phyloP scores from a whole-genome alignment of 1,284 basidiomycete species.

The Puccinia novopanici region DNA sequence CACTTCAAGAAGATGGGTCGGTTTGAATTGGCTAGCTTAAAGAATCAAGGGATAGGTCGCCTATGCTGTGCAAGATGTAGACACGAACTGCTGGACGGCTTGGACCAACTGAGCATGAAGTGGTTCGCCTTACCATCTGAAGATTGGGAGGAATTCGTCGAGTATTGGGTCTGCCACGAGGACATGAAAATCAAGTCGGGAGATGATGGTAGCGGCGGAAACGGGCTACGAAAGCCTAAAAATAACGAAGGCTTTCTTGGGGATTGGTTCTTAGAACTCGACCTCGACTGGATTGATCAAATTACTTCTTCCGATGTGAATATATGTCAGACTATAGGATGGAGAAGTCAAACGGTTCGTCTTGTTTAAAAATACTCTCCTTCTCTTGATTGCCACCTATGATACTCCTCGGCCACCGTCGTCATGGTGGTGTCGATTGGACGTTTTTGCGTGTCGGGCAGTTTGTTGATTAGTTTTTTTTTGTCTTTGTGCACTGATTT shows the following conservation, averaged over 20 bases:
- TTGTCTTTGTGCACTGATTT: neutral
- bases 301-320: neutral
- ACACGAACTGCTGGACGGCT: constrained; percentile 14
- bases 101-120: constrained; percentile 11
- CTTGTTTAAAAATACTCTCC: too few relatives aligned
- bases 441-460: neutral
- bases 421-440: neutral
- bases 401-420: too few relatives aligned
- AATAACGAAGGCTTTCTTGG: constrained; percentile 25
- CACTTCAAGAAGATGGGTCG: neutral
- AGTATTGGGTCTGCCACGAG: constrained; percentile 50
- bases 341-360: constrained; percentile 23
- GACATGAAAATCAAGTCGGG: constrained; percentile 17
- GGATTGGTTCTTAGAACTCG: constrained; percentile 20
- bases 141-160: constrained; percentile 41
- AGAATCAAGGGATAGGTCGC: neutral
- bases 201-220: neutral
- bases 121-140: constrained; percentile 33
- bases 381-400: too few relatives aligned
- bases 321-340: neutral
- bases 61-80: constrained; percentile 25
- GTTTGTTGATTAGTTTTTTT: neutral
- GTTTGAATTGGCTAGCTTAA: constrained; percentile 3
- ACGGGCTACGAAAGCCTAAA: constrained; percentile 5
- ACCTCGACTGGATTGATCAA: constrained; percentile 17